Base-by-base conservation (phyloP, 1,284 basidiomycete genomes). In the Austroboletus rostrupii region DNA sequence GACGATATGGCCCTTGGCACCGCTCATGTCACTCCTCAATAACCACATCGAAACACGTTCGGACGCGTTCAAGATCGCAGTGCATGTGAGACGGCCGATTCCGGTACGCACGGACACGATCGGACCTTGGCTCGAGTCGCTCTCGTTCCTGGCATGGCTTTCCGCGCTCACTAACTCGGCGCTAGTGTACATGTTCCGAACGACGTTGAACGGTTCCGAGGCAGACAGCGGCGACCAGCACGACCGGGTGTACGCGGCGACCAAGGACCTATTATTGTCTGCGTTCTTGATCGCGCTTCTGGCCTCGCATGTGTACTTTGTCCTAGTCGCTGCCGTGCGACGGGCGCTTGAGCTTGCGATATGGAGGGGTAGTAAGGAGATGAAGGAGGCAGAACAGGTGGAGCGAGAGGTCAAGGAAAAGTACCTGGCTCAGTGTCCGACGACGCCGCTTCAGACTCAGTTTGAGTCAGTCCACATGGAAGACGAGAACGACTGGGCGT, bases 21-120 rank as follows among this genome's bases (percentile, higher is more conserved):
- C 90, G n/a, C 76, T 85, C 82, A 86, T 88, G 81, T 82, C 86
- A 3, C 72, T 90, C 20, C 58, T 89, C 32, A 94, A 97, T 74
- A 96, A 97, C 69, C 82, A 93, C 68, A 75, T 99, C 58, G 97
- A 99, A 71, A 71, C 95, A 9, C 84, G 95, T 26, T 90, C 87
- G 1, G 97, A 99, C 67, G 94, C 96, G 2, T 88, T 96, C 77
- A 99, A 99, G 75, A 89, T 99, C 65, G 85, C 87, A 8, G 81
- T 86, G 14, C 94, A 97, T 64, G 79, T 83, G 45, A 81, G 92
- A 12, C 80, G 93, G 17, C 92, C 96, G 1, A 78, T 97, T 35
- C 94, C 96, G 0, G 72, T 77, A 14, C 84, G 95, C 10, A 87
- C 88, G 12, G 94, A 97, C 64, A 89, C 86, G 5, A 93, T 98